These are phyloP conservation scores for Lipomyces yamanashiensis DNA, from an alignment of 805 yeast genomes.

Conservation along the genomic window DNA sequence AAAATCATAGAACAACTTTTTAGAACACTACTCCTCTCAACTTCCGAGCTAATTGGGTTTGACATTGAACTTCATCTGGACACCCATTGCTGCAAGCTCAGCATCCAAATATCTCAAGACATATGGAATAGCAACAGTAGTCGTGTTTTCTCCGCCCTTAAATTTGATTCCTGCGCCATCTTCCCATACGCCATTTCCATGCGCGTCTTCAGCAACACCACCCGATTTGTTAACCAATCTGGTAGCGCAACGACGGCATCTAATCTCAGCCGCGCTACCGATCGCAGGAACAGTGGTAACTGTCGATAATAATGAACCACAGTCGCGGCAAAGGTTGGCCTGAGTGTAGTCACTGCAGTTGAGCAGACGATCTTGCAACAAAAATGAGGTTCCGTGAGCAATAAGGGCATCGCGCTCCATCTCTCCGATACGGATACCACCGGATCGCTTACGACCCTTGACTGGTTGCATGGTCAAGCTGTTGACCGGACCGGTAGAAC, in stretches of 20 bases:
- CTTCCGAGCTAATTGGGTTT: slow-evolving; percentile 51
- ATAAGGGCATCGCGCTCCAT: slow-evolving; percentile 99
- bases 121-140: slow-evolving; percentile 95
- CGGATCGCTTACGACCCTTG: slow-evolving; percentile 97
- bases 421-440: slow-evolving; percentile 99
- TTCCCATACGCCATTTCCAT: slow-evolving; percentile 85
- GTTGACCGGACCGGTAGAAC: slow-evolving; percentile 98
- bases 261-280: slow-evolving; percentile 71
- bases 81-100: slow-evolving; percentile 97
- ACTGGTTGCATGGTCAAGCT: slow-evolving; percentile 98
- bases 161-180: slow-evolving; percentile 93
- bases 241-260: slow-evolving; percentile 90
- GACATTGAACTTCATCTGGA: slow-evolving; percentile 86
- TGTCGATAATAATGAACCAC: slow-evolving; percentile 90
- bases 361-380: slow-evolving; percentile 90
- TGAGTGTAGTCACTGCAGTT: slow-evolving; percentile 96
- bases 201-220: slow-evolving; percentile 54
- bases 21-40: neutral
- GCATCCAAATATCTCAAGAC: slow-evolving; percentile 94
- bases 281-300: slow-evolving; percentile 90
- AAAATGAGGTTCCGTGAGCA: slow-evolving; percentile 96
- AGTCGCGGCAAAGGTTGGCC: slow-evolving; percentile 83
- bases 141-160: slow-evolving; percentile 90
- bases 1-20: neutral
- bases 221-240: slow-evolving; percentile 56